Base-by-base conservation (phyloP, 176 grass and related monocot genomes). In the Poa pratensis region DNA sequence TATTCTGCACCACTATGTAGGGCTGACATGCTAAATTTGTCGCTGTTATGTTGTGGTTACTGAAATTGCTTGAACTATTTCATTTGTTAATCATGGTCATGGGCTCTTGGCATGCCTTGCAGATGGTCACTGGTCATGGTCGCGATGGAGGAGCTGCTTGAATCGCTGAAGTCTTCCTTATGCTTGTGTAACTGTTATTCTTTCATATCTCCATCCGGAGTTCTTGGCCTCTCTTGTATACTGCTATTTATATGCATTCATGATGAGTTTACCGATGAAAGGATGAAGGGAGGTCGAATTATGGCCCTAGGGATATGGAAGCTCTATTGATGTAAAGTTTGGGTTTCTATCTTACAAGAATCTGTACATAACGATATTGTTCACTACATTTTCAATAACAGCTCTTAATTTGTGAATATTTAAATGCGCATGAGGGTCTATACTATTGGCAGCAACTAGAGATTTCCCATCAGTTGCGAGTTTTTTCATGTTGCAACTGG, bases 291-390 rank as follows among this genome's bases (percentile, higher is more conserved):
- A 84, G 91, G 91, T 87, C 71, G n/a, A 74, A 79, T 87, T 78
- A 60, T 82, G 65, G 64, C 79, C 73, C 74, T 73, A 78, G 46
- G 77, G 69, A 52, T 86, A 49, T 80, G 71, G 72, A 85, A 82
- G 78, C 73, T 82, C 84, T 78, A 71, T 78, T 93, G 69, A 20
- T 87, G 82, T 79, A 28, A 88, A 79, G 70, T 62, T 85, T 78
- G 82, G 63, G 59, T 87, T 88, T 76, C 83, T 78, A 69, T 90
- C 88, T 85, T 67, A 78, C 37, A 82, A 85, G 28, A 80, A 93
- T 84, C 52, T 93, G 91, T 90, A 90, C 78, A 93, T 88, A 90
- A 92, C 71, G 77, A 85, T 58, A 87, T 74, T 92, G 81, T 82
- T 87, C 24, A 85, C 90, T 87, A 62, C 78, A 90, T 87, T 68